A percentile compares a stretch with the other conserved stretches of the same genome.
Evolutionary conservation across 768 basidiomycete genomes (phyloP).

Genomic region (Cytidiella melzeri): DNA sequence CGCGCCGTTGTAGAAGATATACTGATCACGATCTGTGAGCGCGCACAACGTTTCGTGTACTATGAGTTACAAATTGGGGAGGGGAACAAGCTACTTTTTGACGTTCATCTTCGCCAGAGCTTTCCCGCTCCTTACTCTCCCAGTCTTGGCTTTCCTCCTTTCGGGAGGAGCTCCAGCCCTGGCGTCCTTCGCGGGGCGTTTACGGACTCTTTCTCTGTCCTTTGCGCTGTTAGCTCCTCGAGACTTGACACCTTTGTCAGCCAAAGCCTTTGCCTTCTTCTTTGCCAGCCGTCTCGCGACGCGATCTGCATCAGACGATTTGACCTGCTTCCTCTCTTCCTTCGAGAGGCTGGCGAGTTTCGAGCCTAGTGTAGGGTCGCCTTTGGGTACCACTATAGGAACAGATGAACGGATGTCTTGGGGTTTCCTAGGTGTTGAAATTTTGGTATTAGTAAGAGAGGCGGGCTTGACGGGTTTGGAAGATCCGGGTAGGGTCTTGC

Average conservation of each 20-base stretch:
- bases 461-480: conserved; percentile 16
- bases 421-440: background rate
- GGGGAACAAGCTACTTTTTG: conserved; percentile 46
- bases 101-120: conserved; percentile 47
- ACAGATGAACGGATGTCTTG: conserved; percentile 7
- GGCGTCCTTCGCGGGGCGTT: conserved; percentile 27
- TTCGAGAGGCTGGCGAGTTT: conserved; percentile 74
- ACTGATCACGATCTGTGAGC: no score
- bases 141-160: conserved; percentile 31
- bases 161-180: conserved; percentile 20
- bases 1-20: no score
- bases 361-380: conserved; percentile 77
- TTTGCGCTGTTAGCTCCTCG: conserved; percentile 9
- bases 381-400: conserved; percentile 49
- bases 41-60: no score
- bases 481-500: conserved; percentile 62
- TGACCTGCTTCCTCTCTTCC: conserved; percentile 79
- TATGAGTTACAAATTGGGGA: no score
- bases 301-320: conserved; percentile 74
- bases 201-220: conserved; percentile 43
- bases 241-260: conserved; percentile 30
- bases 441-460: conserved; percentile 17
- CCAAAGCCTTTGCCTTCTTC: conserved; percentile 69
- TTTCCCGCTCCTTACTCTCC: conserved; percentile 46
- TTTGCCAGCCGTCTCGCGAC: conserved; percentile 82